phyloP scores from a whole-genome alignment of 2,329 filamentous ascomycete species.

The Cladosporium halotolerans region DNA sequence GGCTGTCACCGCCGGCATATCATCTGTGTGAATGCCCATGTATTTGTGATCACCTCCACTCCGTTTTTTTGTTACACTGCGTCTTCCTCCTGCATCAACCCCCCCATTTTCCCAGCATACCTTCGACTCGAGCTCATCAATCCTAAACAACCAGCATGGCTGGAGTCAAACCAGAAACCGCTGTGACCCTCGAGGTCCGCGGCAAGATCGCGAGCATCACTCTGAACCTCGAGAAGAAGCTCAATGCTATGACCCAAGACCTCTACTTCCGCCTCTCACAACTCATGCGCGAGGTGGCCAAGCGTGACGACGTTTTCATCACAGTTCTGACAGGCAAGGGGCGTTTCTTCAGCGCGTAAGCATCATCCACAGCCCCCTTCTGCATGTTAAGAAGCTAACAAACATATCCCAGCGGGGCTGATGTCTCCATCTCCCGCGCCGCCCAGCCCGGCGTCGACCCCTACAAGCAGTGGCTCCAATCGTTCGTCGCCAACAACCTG shows the following conservation, averaged over 20 bases:
- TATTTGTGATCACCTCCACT: not conserved
- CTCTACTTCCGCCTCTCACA: conserved; percentile 73
- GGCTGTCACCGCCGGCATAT: not conserved
- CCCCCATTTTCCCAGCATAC: no score
- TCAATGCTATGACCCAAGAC: conserved; percentile 69
- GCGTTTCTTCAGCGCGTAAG: conserved; percentile 79
- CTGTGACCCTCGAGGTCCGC: conserved; percentile 55
- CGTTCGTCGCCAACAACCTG: conserved; percentile 79
- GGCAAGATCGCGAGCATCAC: conserved; percentile 77
- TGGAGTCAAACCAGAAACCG: conserved; percentile 31
- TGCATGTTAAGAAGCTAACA: not conserved
- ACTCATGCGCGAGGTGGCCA: conserved; percentile 69
- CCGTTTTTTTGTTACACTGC: not conserved
- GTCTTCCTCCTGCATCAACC: not conserved
- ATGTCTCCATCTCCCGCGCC: conserved; percentile 56
- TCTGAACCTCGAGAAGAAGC: conserved; percentile 76
- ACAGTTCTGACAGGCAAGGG: conserved; percentile 81
- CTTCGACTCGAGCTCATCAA: not conserved
- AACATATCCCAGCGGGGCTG: conserved; percentile 58
- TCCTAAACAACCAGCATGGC: conserved; percentile 11
- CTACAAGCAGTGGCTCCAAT: conserved; percentile 57
- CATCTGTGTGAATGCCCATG: not conserved
- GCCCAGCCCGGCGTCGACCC: conserved; percentile 32
- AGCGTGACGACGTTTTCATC: conserved; percentile 71
- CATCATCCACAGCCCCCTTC: not conserved